Base-by-base conservation (phyloP, 192 early-diverging fungal genomes). In the Backusella luteola region DNA sequence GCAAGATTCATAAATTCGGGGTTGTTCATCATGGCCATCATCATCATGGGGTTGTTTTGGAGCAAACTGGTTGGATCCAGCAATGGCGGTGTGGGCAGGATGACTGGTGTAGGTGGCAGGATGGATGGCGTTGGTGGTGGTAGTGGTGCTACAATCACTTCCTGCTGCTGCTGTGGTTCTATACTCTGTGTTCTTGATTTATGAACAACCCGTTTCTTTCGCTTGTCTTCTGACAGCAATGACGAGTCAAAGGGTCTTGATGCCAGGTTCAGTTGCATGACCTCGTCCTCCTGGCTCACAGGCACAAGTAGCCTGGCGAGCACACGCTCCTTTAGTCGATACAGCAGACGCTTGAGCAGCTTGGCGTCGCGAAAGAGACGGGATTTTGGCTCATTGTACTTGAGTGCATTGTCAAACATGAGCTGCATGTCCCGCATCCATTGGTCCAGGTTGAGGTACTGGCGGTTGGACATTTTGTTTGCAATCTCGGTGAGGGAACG, bases 381-480 rank as follows among this genome's bases (percentile, higher is more conserved):
- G 11, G 96, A 98, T 7, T 91, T 91, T 32, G 91, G 87, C 71
- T 91, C 91, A 78, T 98, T 98, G 82, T 95, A 99, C 34, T 88
- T 90, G 77, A 91, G 96, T 19, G 96, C 96, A 77, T 99, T 99
- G 68, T 93, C 87, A 79, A 97, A 96, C 83, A 98, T 89, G 70
- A 90, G 82, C 36, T 87, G 80, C 76, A 97, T 88, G 79, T 99
- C 98, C 23, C 80, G 80, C 83, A 89, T 87, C 76, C 97, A 95
- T 23, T 88, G 86, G 8, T 90, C 84, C 52, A 96, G 78, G n/a
- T 86, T 87, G 66, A 80, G 77, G 78, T 97, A 97, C 53, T 86
- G 87, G 53, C 83, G 75, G 23, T 67, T 75, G 9, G 87, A 81
- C 38, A 96, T 91, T 70, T 90, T 88, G 26, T 84, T 86, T 75